Percentiles rank a stretch among this genome's conserved stretches.
These are phyloP conservation scores for Saccharum officinarum DNA, from an alignment of 176 grass and related monocot genomes.

Conservation along the genomic window DNA sequence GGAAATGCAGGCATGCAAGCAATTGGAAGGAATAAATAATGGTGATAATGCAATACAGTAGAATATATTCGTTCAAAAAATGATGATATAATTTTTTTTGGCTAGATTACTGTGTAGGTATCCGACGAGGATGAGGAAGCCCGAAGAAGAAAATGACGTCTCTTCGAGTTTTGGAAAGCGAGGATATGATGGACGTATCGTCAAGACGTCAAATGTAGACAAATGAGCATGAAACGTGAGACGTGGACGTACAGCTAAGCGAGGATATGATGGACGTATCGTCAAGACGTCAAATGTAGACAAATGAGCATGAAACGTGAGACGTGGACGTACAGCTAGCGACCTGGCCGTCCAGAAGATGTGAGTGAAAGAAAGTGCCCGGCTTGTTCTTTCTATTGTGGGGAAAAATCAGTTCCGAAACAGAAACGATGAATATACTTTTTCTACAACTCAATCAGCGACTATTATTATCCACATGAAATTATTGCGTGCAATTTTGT, in stretches of 20 bases:
- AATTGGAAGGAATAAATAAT: slow-evolving; percentile 12
- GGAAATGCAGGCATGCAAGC: slow-evolving; percentile 31
- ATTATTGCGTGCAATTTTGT: not conserved
- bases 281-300: no score
- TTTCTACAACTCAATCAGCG: not conserved
- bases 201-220: not conserved
- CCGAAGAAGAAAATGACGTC: not conserved
- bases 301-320: not conserved
- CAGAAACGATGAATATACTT: not conserved
- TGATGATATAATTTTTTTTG: no score
- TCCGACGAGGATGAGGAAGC: no score
- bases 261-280: no score
- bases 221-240: not conserved
- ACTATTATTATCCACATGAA: not conserved
- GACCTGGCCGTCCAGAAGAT: not conserved
- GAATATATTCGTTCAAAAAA: not conserved
- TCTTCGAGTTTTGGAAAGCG: not conserved
- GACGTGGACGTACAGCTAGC: not conserved
- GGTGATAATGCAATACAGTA: not conserved
- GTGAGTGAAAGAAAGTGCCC: not conserved
- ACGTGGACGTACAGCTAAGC: not conserved
- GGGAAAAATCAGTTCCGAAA: not conserved
- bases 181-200: not conserved
- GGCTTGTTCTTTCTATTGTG: not conserved
- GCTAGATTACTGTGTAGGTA: no score